Percentiles rank a stretch among this genome's conserved stretches.
Evolutionary conservation across 2,329 filamentous ascomycete species (phyloP).

Genomic region (Hypoxylon sp.): DNA sequence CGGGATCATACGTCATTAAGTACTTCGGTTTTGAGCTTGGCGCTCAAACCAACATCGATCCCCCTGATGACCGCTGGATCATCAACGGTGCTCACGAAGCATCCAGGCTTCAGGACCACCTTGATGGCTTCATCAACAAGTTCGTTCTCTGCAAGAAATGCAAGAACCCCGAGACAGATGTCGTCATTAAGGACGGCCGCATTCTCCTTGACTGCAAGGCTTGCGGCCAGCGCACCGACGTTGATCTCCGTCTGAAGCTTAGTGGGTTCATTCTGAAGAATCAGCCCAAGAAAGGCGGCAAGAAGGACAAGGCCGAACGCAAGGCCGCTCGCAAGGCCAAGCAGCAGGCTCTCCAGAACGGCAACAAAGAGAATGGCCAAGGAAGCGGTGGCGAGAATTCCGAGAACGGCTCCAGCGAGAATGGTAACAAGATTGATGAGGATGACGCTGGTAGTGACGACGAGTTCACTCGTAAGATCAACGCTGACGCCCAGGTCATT

Average conservation of each 20-base stretch:
- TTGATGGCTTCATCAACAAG: constrained; percentile 98
- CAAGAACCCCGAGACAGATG: constrained; percentile 99
- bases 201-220: constrained; percentile 99
- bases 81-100: constrained; percentile 99
- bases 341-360: constrained; percentile 75
- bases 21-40: constrained; percentile 99
- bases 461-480: constrained; percentile 88
- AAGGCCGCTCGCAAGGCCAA: constrained; percentile 94
- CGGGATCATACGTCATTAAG: constrained; percentile 97
- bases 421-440: constrained; percentile 64
- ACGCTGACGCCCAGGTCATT: constrained; percentile 68
- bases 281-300: constrained; percentile 88
- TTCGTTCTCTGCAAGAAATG: constrained; percentile 99
- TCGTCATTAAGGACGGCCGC: constrained; percentile 91
- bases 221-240: constrained; percentile 92
- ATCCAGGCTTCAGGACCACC: constrained; percentile 95
- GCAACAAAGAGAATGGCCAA: constrained; percentile 66
- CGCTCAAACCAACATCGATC: constrained; percentile 98
- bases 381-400: constrained; percentile 76
- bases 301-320: constrained; percentile 92
- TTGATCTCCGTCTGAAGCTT: constrained; percentile 94
- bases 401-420: constrained; percentile 71
- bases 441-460: constrained; percentile 85
- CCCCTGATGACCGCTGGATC: constrained; percentile 98
- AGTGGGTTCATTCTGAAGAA: constrained; percentile 98